Evolutionary conservation across 2,329 filamentous ascomycete genomes (phyloP).

Genomic region (Whalleya microplaca): DNA sequence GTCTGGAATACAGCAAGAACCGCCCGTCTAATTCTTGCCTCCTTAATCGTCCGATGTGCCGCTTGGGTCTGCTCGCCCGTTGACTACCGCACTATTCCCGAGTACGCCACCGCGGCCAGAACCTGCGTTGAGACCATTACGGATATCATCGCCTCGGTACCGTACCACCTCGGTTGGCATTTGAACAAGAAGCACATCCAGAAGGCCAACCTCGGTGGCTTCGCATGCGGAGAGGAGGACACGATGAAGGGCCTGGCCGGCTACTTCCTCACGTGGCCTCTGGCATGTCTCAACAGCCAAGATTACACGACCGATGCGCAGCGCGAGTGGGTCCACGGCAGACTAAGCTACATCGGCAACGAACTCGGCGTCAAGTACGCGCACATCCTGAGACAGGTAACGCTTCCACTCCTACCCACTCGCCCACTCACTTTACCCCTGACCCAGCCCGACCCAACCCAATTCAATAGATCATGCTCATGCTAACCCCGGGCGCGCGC

Average conservation of each 20-base stretch:
- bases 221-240: conserved; percentile 55
- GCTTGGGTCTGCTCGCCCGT: conserved; percentile 64
- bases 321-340: conserved; percentile 57
- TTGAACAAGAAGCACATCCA: conserved; percentile 47
- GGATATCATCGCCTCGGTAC: conserved; percentile 64
- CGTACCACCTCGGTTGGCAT: conserved; percentile 65
- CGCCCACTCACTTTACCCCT: neutral
- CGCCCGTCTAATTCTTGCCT: conserved; percentile 57
- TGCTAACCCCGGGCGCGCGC: neutral
- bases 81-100: conserved; percentile 65
- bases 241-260: conserved; percentile 58
- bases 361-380: conserved; percentile 63
- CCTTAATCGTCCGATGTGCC: conserved; percentile 60
- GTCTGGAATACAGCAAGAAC: conserved; percentile 61
- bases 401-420: conserved; percentile 43
- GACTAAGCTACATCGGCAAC: conserved; percentile 58
- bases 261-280: conserved; percentile 63
- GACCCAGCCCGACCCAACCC: no score
- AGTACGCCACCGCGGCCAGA: conserved; percentile 60
- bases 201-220: conserved; percentile 37
- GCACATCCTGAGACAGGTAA: conserved; percentile 49
- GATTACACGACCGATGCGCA: conserved; percentile 65
- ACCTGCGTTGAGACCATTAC: conserved; percentile 57
- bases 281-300: conserved; percentile 56
- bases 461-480: no score